Conservation (phyloP, 2,329 filamentous ascomycete genomes). For the Aspergillus sp. region DNA sequence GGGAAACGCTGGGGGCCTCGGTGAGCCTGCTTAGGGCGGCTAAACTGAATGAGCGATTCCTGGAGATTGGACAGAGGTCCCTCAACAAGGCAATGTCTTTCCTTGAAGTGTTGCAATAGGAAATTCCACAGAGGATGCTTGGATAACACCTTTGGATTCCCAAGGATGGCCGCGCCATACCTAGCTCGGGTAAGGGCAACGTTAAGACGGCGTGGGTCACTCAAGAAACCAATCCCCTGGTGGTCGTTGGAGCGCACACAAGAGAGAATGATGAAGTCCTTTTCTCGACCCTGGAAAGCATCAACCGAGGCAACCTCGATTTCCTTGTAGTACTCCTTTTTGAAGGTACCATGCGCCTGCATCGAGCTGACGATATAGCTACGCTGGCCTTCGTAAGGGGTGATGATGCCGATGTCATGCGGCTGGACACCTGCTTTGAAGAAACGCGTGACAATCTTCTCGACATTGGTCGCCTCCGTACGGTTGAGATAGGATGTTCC, state of each 20-base stretch:
- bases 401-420: conserved; percentile 90
- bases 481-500: conserved; percentile 97
- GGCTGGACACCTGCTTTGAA: conserved; percentile 98
- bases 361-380: conserved; percentile 99
- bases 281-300: conserved; percentile 97
- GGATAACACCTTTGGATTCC: conserved; percentile 92
- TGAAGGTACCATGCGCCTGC: conserved; percentile 94
- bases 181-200: conserved; percentile 95
- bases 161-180: conserved; percentile 90
- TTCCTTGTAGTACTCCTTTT: conserved; percentile 97
- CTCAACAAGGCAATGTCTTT: conserved; percentile 89
- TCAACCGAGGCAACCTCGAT: conserved; percentile 97
- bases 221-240: conserved; percentile 97
- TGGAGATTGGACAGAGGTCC: conserved; percentile 94
- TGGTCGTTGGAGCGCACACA: conserved; percentile 98
- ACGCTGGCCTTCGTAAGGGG: conserved; percentile 94
- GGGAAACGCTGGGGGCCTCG: conserved; percentile 81
- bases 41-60: conserved; percentile 88
- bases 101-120: conserved; percentile 90
- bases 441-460: conserved; percentile 96
- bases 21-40: conserved; percentile 83
- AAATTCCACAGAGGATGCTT: conserved; percentile 99
- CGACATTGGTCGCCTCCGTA: conserved; percentile 92
- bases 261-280: conserved; percentile 96
- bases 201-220: conserved; percentile 92